Conservation (phyloP, 345 rosid genomes). For the Brassica rapa region DNA sequence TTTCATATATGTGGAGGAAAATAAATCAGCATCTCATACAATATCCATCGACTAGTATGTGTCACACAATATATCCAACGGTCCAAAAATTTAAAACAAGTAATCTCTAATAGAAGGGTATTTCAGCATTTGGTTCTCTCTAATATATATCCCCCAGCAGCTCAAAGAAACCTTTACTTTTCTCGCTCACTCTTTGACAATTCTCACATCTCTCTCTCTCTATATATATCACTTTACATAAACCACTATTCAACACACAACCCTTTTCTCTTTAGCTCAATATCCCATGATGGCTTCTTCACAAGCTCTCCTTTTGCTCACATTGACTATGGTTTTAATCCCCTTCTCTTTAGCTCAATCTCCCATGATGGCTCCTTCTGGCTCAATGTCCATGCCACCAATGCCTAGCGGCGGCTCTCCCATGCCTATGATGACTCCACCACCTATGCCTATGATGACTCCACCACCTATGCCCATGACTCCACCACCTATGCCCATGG, state of each 20-base stretch:
- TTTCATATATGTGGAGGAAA: slow-evolving; percentile 30
- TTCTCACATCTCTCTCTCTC: neutral
- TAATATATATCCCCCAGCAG: slow-evolving; percentile 3
- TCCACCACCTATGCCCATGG: slow-evolving; percentile 37
- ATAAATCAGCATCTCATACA: slow-evolving; percentile 34
- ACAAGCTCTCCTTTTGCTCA: slow-evolving; percentile 26
- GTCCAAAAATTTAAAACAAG: neutral
- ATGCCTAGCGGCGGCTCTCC: slow-evolving; percentile 32
- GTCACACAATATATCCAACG: slow-evolving; percentile 27
- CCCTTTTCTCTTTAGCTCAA: neutral
- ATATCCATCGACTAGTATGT: slow-evolving; percentile 28
- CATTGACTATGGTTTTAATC: slow-evolving; percentile 29
- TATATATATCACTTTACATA: slow-evolving; percentile 35
- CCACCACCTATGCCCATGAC: slow-evolving; percentile 35
- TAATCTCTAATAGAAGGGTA: neutral
- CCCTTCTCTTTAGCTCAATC: slow-evolving; percentile 37
- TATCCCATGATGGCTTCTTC: slow-evolving; percentile 32
- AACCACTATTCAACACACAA: slow-evolving; percentile 14
- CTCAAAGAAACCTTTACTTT: slow-evolving; percentile 35
- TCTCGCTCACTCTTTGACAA: slow-evolving; percentile 25
- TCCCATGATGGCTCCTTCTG: slow-evolving; percentile 44
- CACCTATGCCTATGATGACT: slow-evolving; percentile 36
- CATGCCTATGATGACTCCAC: slow-evolving; percentile 38
- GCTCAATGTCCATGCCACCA: slow-evolving; percentile 42
- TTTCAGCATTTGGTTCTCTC: neutral